Conservation (phyloP, 495 filamentous ascomycete genomes). For the Aspergillus ellipticus region DNA sequence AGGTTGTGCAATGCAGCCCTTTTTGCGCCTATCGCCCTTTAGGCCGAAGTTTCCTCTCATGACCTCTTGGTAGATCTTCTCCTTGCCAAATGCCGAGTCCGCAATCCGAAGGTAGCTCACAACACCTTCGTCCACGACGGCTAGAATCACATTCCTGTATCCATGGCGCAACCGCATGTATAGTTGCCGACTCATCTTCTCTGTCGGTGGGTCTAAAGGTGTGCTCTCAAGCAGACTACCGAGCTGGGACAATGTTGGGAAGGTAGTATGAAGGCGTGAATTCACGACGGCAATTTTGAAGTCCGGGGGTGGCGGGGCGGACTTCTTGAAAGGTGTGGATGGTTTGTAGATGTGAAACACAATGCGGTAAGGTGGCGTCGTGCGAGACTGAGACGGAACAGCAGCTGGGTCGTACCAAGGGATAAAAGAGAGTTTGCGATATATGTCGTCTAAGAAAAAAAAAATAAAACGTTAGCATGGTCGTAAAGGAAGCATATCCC, state of each 20-base stretch:
- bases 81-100: conserved; percentile 76
- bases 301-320: conserved; percentile 69
- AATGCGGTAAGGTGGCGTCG: conserved; percentile 58
- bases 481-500: background rate
- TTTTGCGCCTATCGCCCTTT: conserved; percentile 29
- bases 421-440: conserved; percentile 69
- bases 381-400: conserved; percentile 14
- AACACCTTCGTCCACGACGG: conserved; percentile 84
- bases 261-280: conserved; percentile 58
- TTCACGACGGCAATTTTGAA: conserved; percentile 78
- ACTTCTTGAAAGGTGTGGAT: conserved; percentile 65
- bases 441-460: conserved; percentile 55
- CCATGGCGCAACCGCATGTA: conserved; percentile 79
- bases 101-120: conserved; percentile 79
- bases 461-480: background rate
- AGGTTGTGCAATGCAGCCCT: background rate
- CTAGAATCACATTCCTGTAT: conserved; percentile 77
- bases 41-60: conserved; percentile 30
- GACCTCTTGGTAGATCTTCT: conserved; percentile 54
- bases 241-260: conserved; percentile 72
- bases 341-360: conserved; percentile 81
- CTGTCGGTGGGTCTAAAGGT: conserved; percentile 58
- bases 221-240: conserved; percentile 62
- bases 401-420: conserved; percentile 63
- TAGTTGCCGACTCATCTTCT: conserved; percentile 47